Evolutionary conservation across 2,329 filamentous ascomycete genomes (phyloP), one percentile per base, ranked within the genome.

Genomic region (Clonostachys byssicola): DNA sequence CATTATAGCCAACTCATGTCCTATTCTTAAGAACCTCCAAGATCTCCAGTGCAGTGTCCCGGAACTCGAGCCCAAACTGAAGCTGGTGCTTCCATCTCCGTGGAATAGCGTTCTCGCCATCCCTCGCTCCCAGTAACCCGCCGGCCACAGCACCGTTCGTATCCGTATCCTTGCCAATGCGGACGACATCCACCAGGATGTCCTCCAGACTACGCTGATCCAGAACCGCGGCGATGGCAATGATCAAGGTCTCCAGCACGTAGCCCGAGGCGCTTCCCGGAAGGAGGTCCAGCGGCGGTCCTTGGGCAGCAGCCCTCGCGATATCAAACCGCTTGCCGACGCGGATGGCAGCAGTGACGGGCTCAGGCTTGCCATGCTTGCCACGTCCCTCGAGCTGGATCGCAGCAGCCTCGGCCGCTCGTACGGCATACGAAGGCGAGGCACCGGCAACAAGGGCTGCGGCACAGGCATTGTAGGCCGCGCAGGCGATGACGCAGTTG

Each of bases 91-190:
- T 56, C 73, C 73, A 76, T 13, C 56, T 35, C n/a, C 43, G 18
- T 1, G 72, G 72, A n/a, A 76, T 66, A 6, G 59, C 65, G 3
- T 62, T 57, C 4, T 64, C 56, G 4, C 73, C 73, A 43, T 74
- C 70, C 23, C 70, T 57, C 2, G 71, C 73, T 0, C 73, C 73
- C 3, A 76, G 48, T 4, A 75, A 51, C 1, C 72, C 72, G 1
- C 73, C 72, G 0, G 72, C 70, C 40, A 75, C 65, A 1, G 72
- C 72, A 1, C 53, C 71, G 46, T 75, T 75, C 0, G 72, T 74
- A 49, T 76, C 73, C 1, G 71, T 70, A 47, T 76, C 72, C 14
- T 53, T 55, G 2, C 73, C 72, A 34, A 75, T 58, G 5, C 68
- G 54, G 8, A 75, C 68, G 17, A 75, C 65, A 52, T 75, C 71